phyloP scores from a whole-genome alignment of 106 monocot genomes.

The Acanthochlamys bracteata region DNA sequence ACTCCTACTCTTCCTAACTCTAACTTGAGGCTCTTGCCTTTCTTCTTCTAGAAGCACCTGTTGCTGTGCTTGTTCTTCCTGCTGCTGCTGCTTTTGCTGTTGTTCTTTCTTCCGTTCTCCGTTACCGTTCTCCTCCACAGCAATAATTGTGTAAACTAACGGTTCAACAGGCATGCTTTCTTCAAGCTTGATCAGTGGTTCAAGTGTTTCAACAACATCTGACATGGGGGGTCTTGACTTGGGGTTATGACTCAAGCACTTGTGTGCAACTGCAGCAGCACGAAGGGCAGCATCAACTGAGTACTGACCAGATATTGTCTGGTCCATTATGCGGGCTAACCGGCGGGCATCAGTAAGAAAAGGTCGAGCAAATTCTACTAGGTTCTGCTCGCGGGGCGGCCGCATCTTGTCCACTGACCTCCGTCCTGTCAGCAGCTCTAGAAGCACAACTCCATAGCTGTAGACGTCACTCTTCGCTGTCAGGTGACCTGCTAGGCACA shows the following conservation, averaged over 20 bases:
- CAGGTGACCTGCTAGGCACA: conserved; percentile 59
- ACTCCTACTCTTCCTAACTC: too few species aligned
- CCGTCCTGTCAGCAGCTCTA: conserved; percentile 54
- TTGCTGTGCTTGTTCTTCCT: too few species aligned
- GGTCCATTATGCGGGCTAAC: conserved; percentile 44
- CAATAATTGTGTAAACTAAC: too few species aligned
- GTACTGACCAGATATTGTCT: conserved; percentile 43
- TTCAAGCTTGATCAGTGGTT: conserved; percentile 25
- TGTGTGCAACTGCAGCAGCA: conserved; percentile 40
- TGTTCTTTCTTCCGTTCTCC: too few species aligned
- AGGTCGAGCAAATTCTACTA: conserved; percentile 54
- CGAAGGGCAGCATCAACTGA: conserved; percentile 32
- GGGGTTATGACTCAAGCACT: conserved; percentile 36
- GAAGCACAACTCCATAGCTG: conserved; percentile 59
- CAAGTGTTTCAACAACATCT: conserved; percentile 32
- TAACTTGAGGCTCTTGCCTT: too few species aligned
- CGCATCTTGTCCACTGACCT: conserved; percentile 35
- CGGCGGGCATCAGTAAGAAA: conserved; percentile 19
- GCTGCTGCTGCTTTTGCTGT: too few species aligned
- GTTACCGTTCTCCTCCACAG: too few species aligned
- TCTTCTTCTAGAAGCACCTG: too few species aligned
- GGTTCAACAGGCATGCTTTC: too few species aligned
- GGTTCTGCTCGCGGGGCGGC: conserved; percentile 42
- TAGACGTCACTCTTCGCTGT: conserved; percentile 68
- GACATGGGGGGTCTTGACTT: conserved; percentile 48